These are phyloP conservation scores for Raffaelea ambrosiae DNA, from an alignment of 2,329 filamentous ascomycete genomes.

Conservation along the genomic window DNA sequence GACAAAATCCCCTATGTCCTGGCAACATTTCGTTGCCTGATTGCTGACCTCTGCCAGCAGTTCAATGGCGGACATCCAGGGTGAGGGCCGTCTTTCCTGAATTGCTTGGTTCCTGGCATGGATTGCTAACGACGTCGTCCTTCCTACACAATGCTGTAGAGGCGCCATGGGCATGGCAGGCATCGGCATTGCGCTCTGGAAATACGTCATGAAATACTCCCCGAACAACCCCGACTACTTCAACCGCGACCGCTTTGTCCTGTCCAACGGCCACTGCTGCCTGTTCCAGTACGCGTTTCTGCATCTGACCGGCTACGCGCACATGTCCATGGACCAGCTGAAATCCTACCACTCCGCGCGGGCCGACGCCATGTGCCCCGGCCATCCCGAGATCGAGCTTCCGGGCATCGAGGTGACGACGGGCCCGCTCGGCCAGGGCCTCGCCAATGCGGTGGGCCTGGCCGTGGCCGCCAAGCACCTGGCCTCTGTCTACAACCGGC, in stretches of 20 bases:
- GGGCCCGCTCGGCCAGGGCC: slow-evolving; percentile 49
- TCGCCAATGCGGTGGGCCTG: slow-evolving; percentile 51
- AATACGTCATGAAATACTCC: slow-evolving; percentile 53
- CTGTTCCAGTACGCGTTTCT: slow-evolving; percentile 46
- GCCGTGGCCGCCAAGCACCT: slow-evolving; percentile 50
- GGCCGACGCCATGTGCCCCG: slow-evolving; percentile 40
- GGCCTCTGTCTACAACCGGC: slow-evolving; percentile 43
- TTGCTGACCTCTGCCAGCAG: slow-evolving; percentile 62
- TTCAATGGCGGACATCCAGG: slow-evolving; percentile 63
- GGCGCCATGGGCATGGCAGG: slow-evolving; percentile 51
- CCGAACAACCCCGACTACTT: slow-evolving; percentile 47
- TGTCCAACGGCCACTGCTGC: slow-evolving; percentile 52
- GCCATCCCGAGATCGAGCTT: slow-evolving; percentile 49
- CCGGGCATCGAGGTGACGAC: slow-evolving; percentile 52
- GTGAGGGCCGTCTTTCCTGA: no score
- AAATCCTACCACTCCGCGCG: slow-evolving; percentile 37
- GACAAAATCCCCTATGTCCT: not conserved
- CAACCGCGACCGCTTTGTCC: slow-evolving; percentile 54
- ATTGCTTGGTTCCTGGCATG: no score
- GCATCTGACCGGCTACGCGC: slow-evolving; percentile 43
- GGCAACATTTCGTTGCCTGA: slow-evolving; percentile 40
- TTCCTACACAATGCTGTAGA: not conserved
- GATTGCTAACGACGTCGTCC: not conserved
- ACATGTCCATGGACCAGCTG: slow-evolving; percentile 48
- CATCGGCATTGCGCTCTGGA: slow-evolving; percentile 52